A percentile compares a stretch with the other conserved stretches of the same genome.
These are phyloP conservation scores for Agapanthus africanus DNA, from an alignment of 106 monocot species.

Conservation along the genomic window DNA sequence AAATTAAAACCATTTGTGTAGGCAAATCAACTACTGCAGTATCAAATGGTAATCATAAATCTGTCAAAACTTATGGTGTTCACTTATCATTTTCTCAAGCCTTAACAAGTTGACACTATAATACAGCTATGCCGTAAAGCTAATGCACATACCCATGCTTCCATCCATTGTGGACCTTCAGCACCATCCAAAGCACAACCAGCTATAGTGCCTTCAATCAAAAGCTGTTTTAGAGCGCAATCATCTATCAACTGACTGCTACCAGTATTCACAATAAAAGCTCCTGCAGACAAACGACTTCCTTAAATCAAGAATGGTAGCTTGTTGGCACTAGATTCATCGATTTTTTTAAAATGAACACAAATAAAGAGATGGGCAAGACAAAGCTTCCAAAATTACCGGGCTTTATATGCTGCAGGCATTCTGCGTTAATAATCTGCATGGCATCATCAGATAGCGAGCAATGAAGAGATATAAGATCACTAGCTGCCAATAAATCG, in stretches of 20 bases:
- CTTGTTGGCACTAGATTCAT: not conserved
- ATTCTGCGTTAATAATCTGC: slow-evolving; percentile 79
- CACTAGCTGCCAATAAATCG: slow-evolving; percentile 93
- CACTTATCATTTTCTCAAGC: not conserved
- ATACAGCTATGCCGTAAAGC: slow-evolving; percentile 17
- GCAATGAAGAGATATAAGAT: slow-evolving; percentile 96
- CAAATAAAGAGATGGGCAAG: not conserved
- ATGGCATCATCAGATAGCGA: slow-evolving; percentile 66
- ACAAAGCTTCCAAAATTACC: slow-evolving; percentile 28
- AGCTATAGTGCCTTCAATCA: slow-evolving; percentile 92
- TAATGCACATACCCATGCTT: slow-evolving; percentile 98
- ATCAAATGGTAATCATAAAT: not conserved
- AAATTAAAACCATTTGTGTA: not conserved
- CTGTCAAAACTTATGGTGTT: not conserved
- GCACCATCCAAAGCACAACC: slow-evolving; percentile 98
- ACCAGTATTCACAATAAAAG: slow-evolving; percentile 23
- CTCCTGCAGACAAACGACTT: slow-evolving; percentile 10
- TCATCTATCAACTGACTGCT: slow-evolving; percentile 22
- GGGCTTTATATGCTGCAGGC: slow-evolving; percentile 88
- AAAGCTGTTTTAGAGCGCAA: slow-evolving; percentile 79
- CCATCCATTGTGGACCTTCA: slow-evolving; percentile 99
- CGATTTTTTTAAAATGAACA: too few species aligned
- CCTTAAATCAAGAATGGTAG: not conserved
- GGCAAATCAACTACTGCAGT: not conserved
- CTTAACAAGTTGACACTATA: not conserved